Conservation (phyloP, 1,284 basidiomycete genomes). For the Lignosus rhinocerotis region DNA sequence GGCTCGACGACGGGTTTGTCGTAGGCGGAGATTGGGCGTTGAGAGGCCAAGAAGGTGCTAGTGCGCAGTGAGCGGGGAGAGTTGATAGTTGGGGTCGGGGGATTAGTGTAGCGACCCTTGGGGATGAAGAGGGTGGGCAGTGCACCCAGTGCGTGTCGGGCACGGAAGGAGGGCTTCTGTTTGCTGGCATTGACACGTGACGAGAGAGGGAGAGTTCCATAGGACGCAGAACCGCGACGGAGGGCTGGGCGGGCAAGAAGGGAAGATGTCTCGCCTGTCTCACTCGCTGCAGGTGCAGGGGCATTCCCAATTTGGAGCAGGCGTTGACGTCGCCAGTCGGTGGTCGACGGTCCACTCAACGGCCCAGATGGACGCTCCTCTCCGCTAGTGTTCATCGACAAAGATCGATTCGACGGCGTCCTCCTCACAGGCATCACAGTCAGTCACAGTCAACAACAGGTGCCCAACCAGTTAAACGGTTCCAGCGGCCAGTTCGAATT, state of each 20-base stretch:
- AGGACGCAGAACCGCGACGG: constrained; percentile 33
- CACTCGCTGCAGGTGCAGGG: constrained; percentile 11
- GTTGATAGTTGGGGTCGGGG: constrained; percentile 27
- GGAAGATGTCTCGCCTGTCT: constrained; percentile 28
- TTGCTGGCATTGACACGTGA: constrained; percentile 22
- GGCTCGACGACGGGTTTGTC: constrained; percentile 53
- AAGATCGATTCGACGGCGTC: constrained; percentile 16
- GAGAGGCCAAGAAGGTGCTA: constrained; percentile 40
- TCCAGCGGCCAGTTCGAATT: no score
- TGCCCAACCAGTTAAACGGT: no score
- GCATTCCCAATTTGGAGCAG: constrained; percentile 47
- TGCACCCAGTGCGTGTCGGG: constrained; percentile 38
- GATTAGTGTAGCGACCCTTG: constrained; percentile 35
- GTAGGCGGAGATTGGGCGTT: constrained; percentile 73
- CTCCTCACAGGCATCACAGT: constrained; percentile 18
- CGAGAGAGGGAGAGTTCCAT: constrained; percentile 46
- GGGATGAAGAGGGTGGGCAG: constrained; percentile 39
- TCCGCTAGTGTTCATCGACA: constrained; percentile 4
- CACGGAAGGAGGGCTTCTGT: constrained; percentile 34
- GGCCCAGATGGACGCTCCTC: constrained; percentile 31
- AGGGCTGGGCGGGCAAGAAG: constrained; percentile 24
- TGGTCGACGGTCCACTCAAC: constrained; percentile 39
- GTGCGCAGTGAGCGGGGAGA: constrained; percentile 39
- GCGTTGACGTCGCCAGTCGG: constrained; percentile 53
- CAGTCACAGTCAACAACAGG: no score